Evolutionary conservation across 2,329 filamentous ascomycete species (phyloP), one percentile per base, ranked within the genome.

Genomic region (Fusarium cicatricum): DNA sequence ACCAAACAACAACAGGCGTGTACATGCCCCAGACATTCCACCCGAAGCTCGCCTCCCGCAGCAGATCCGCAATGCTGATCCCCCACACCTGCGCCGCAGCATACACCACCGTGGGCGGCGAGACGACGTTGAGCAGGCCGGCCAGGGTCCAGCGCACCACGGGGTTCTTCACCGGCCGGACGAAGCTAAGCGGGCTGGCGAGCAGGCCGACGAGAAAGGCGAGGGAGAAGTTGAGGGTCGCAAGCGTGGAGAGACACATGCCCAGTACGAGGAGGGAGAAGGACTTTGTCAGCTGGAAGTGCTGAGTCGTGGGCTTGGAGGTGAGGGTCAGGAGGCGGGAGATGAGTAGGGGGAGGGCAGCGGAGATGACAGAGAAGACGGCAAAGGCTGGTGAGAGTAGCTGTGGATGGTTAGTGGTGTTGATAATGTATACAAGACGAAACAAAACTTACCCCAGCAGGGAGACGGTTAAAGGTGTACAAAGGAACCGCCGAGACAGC

Each of bases 151-250:
- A 75, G 23, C 77, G 75, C 1, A 76, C 55, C 4, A 71, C 65
- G n/a, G 78, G 64, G 59, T 66, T 75, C 11, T 68, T 66, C 47
- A 78, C 78, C 0, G 85, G 81, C 8, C 75, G 81, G 15, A 89
- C 79, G 71, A 97, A 97, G n/a, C 87, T 88, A 12, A 98, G 80
- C 0, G 94, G 94, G 4, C 85, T 80, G 37, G 91, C 87, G 39
- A 94, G 78, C 2, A 98, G 78, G 32, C 95, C 95, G 44, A 97
- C 81, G 32, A 97, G 80, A 71, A 98, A 89, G 41, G 92, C 88
- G 12, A 97, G 87, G 3, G 90, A 92, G 80, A 99, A 99, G 77
- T 99, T 99, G 45, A 99, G 85, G 0, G 94, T 99, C 3, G 95
- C 94, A 11, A 99, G 88, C 1, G 93, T 90, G 11, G 93, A 93